Conservation (phyloP, 768 basidiomycete species). For the Pleurotus sapidus region DNA sequence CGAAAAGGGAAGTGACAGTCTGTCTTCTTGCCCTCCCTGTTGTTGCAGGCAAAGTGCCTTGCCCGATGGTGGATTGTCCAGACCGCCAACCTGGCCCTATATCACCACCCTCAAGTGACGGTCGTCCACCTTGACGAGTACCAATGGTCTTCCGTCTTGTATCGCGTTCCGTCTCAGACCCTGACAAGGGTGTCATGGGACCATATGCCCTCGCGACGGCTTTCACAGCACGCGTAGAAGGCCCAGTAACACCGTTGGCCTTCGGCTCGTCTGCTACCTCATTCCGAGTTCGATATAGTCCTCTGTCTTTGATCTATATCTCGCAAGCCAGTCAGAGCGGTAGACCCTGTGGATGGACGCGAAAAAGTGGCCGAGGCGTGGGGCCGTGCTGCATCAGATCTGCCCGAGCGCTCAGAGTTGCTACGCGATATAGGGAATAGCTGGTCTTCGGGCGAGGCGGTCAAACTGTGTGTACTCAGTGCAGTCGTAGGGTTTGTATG, state of each 20-base stretch:
- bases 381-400: conserved; percentile 34
- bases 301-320: conserved; percentile 28
- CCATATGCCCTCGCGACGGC: conserved; percentile 10
- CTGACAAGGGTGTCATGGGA: conserved; percentile 23
- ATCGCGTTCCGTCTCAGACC: conserved; percentile 50
- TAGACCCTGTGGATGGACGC: conserved; percentile 49
- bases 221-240: conserved; percentile 21
- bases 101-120: conserved; percentile 13
- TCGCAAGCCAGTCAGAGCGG: conserved; percentile 50
- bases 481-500: conserved; percentile 65
- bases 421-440: conserved; percentile 36
- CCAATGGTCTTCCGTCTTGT: conserved; percentile 34
- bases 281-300: conserved; percentile 7
- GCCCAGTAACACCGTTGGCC: not conserved
- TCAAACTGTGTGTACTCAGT: conserved; percentile 62
- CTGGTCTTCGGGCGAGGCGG: conserved; percentile 36
- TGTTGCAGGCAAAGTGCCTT: not conserved
- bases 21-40: not conserved
- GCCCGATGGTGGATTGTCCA: not conserved
- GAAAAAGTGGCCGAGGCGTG: conserved; percentile 47
- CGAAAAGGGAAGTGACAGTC: conserved; percentile 5
- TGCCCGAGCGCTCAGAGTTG: conserved; percentile 43
- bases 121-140: conserved; percentile 31
- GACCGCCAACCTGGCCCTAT: not conserved
- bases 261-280: conserved; percentile 19